Evolutionary conservation across 1,284 basidiomycete genomes (phyloP).

Genomic region (Leccinum pachyderme): DNA sequence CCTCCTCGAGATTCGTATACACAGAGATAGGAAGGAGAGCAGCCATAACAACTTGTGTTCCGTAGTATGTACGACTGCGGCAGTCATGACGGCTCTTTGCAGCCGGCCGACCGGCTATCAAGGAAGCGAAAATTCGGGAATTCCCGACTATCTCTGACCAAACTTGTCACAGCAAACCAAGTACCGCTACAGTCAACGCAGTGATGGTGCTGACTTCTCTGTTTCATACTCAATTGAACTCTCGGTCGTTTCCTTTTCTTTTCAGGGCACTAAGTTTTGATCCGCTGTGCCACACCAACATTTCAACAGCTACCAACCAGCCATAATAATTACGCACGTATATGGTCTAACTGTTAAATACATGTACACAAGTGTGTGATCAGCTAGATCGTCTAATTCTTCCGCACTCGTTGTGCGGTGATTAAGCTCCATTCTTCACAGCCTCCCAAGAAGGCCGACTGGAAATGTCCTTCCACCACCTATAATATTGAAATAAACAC

Average conservation of each 20-base stretch:
- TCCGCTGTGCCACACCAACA: no score
- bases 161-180: no score
- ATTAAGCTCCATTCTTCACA: slow-evolving; percentile 20
- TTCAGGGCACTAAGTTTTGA: no score
- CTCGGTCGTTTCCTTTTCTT: no score
- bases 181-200: no score
- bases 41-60: neutral
- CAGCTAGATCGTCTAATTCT: neutral
- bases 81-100: neutral
- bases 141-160: no score
- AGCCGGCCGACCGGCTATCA: neutral
- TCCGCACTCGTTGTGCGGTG: neutral
- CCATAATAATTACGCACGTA: no score
- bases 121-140: neutral
- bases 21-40: slow-evolving; percentile 47
- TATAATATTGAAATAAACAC: slow-evolving; percentile 4
- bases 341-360: no score
- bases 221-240: no score
- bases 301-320: no score
- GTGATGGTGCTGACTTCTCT: no score
- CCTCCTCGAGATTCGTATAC: slow-evolving; percentile 58
- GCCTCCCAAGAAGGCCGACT: slow-evolving; percentile 26
- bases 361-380: neutral
- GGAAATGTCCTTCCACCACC: slow-evolving; percentile 33
- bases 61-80: neutral